Conservation (phyloP, 1,284 basidiomycete genomes). For the Cystobasidiaceae sp. region DNA sequence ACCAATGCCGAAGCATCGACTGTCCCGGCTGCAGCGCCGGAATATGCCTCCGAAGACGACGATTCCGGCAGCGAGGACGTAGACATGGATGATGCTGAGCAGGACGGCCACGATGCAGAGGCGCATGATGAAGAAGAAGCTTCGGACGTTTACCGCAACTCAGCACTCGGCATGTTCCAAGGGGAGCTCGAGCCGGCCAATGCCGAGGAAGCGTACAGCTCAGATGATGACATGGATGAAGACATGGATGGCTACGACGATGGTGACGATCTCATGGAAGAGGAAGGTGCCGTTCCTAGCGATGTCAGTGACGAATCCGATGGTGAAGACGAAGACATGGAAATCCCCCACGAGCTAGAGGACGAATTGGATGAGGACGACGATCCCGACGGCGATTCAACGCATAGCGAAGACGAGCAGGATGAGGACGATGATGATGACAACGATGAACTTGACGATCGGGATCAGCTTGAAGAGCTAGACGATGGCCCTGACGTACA, state of each 20-base stretch:
- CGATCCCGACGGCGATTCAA: constrained; percentile 8
- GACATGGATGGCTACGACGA: constrained; percentile 49
- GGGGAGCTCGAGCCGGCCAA: constrained; percentile 44
- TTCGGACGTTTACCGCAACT: constrained; percentile 92
- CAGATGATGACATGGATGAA: constrained; percentile 35
- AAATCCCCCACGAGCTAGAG: constrained; percentile 13
- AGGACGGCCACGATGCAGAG: constrained; percentile 56
- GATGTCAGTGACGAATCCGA: constrained; percentile 41
- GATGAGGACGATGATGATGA: constrained; percentile 31
- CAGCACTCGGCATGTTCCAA: constrained; percentile 85
- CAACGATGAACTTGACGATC: constrained; percentile 45
- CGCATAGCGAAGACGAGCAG: constrained; percentile 15
- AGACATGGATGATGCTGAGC: constrained; percentile 48
- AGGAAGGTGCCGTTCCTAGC: constrained; percentile 31
- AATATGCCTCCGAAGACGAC: constrained; percentile 37
- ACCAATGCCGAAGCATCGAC: constrained; percentile 34
- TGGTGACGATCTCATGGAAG: constrained; percentile 50
- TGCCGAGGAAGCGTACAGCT: constrained; percentile 41
- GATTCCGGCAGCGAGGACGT: constrained; percentile 52
- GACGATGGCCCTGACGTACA: constrained; percentile 48
- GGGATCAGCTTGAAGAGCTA: constrained; percentile 54
- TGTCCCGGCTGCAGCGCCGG: constrained; percentile 45
- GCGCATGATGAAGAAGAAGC: constrained; percentile 68
- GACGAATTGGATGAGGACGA: constrained; percentile 28
- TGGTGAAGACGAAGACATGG: constrained; percentile 34